Percentiles rank a stretch among this genome's conserved stretches.
phyloP scores from a whole-genome alignment of 2,329 filamentous ascomycete genomes.

The Colletotrichum liaoningense region DNA sequence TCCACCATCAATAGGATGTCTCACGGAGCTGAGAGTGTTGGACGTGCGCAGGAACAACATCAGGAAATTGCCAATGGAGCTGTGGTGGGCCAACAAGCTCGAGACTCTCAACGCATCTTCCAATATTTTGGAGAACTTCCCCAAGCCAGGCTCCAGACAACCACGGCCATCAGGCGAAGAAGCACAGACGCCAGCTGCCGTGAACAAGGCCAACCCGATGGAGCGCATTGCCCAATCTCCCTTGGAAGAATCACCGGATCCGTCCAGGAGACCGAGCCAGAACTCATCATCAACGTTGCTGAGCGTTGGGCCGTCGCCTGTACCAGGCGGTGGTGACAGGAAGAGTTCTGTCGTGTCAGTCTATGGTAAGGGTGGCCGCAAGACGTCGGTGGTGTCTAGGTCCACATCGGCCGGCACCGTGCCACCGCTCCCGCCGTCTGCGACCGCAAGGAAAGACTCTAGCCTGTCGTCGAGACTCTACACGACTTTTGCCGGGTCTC shows the following conservation, averaged over 20 bases:
- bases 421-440: conserved; percentile 63
- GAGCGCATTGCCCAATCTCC: conserved; percentile 68
- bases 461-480: conserved; percentile 82
- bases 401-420: conserved; percentile 59
- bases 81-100: conserved; percentile 94
- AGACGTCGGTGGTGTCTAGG: conserved; percentile 85
- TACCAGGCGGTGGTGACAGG: conserved; percentile 68
- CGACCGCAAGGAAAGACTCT: conserved; percentile 83
- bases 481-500: conserved; percentile 88
- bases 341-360: conserved; percentile 89
- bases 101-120: conserved; percentile 96
- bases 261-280: conserved; percentile 82
- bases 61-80: conserved; percentile 85
- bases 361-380: conserved; percentile 82
- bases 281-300: conserved; percentile 77
- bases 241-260: conserved; percentile 80
- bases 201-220: conserved; percentile 52
- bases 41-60: conserved; percentile 96
- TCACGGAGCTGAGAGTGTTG: conserved; percentile 85
- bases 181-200: conserved; percentile 44
- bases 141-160: conserved; percentile 81
- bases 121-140: conserved; percentile 91
- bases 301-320: conserved; percentile 80
- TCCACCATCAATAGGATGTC: conserved; percentile 87
- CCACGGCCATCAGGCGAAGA: conserved; percentile 70